Conservation (phyloP, 371 early-diverging fungal genomes). For the Mortierella sp. region DNA sequence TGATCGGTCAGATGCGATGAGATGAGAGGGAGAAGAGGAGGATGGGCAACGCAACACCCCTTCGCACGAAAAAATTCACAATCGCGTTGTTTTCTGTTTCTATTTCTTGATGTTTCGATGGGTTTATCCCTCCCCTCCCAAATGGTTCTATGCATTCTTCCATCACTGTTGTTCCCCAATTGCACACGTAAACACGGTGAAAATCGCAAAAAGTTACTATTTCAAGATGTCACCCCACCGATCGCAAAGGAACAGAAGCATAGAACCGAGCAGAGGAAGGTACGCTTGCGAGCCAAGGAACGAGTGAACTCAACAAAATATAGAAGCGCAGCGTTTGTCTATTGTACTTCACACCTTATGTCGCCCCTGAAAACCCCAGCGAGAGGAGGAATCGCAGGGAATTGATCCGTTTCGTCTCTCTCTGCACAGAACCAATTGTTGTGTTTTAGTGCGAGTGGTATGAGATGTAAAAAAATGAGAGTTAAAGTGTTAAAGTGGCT, state of each 20-base stretch:
- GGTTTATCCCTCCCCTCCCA: too few species aligned
- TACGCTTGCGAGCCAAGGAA: neutral
- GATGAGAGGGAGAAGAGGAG: too few species aligned
- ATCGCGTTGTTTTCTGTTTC: too few species aligned
- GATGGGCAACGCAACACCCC: too few species aligned
- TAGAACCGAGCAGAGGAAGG: neutral
- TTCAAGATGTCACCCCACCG: neutral
- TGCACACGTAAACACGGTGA: neutral
- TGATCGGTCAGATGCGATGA: too few species aligned
- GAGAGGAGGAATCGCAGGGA: neutral
- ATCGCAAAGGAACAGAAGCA: neutral
- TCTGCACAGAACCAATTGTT: too few species aligned
- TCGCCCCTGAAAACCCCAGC: neutral
- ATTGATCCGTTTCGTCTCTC: neutral
- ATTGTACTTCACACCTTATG: neutral
- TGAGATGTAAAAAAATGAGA: neutral
- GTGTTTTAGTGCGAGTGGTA: too few species aligned
- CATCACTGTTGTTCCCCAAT: too few species aligned
- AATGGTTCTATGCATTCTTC: too few species aligned
- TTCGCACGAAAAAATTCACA: too few species aligned
- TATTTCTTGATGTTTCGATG: too few species aligned
- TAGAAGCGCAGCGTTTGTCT: neutral
- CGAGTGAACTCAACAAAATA: neutral
- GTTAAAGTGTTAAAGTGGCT: neutral
- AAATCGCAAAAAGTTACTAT: neutral